Evolutionary conservation across 2,329 filamentous ascomycete species (phyloP).

Genomic region (Arthroderma sp.): DNA sequence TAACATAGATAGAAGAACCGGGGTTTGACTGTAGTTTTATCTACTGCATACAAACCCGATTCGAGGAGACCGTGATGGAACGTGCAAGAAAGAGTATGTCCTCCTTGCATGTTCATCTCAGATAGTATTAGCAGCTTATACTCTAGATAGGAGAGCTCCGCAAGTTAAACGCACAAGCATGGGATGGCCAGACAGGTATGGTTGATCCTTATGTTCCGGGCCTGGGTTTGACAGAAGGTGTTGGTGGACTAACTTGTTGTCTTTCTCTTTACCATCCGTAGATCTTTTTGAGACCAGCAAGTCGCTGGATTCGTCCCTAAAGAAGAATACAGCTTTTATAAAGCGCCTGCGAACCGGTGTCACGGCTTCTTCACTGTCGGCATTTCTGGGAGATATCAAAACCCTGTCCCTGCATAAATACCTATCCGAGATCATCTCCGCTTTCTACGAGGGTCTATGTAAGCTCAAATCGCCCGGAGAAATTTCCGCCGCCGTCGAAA

Average conservation of each 20-base stretch:
- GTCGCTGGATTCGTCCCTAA: slow-evolving; percentile 84
- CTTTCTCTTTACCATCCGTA: slow-evolving; percentile 22
- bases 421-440: slow-evolving; percentile 89
- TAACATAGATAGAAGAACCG: slow-evolving; percentile 4
- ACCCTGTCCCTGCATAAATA: slow-evolving; percentile 90
- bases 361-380: slow-evolving; percentile 61
- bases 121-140: background rate
- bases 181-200: slow-evolving; percentile 76
- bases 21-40: background rate
- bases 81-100: slow-evolving; percentile 36
- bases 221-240: too few species aligned
- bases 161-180: slow-evolving; percentile 72
- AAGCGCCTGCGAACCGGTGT: slow-evolving; percentile 87
- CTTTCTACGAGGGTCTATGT: slow-evolving; percentile 86
- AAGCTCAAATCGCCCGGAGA: slow-evolving; percentile 86
- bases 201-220: slow-evolving; percentile 1
- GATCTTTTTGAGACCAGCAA: slow-evolving; percentile 65
- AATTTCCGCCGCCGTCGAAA: slow-evolving; percentile 80
- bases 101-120: background rate
- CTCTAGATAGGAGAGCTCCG: slow-evolving; percentile 63
- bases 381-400: slow-evolving; percentile 80
- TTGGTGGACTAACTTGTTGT: too few species aligned
- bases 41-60: background rate
- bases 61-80: slow-evolving; percentile 29
- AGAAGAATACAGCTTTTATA: slow-evolving; percentile 97